These are phyloP conservation scores for Xylaria curta DNA, from an alignment of 495 filamentous ascomycete genomes.

Conservation along the genomic window DNA sequence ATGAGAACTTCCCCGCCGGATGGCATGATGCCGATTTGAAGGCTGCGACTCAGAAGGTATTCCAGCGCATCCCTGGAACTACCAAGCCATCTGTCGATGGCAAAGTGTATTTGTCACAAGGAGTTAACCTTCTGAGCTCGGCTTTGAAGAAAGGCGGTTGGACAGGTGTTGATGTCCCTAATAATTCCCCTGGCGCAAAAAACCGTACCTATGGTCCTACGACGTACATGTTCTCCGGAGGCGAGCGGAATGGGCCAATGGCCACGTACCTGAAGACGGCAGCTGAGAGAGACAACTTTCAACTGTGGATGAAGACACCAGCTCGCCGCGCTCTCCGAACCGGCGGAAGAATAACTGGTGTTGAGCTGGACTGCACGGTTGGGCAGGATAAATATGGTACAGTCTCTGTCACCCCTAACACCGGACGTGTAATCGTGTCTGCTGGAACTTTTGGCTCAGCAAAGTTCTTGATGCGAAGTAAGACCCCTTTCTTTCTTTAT, in stretches of 20 bases:
- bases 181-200: slow-evolving; percentile 66
- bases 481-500: slow-evolving; percentile 8
- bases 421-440: slow-evolving; percentile 71
- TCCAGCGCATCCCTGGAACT: slow-evolving; percentile 74
- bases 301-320: slow-evolving; percentile 69
- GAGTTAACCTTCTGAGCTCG: slow-evolving; percentile 63
- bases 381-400: slow-evolving; percentile 63
- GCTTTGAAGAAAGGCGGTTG: slow-evolving; percentile 66
- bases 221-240: slow-evolving; percentile 71
- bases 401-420: slow-evolving; percentile 60
- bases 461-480: slow-evolving; percentile 65
- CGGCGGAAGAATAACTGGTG: slow-evolving; percentile 66
- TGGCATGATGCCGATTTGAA: slow-evolving; percentile 73
- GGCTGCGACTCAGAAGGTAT: slow-evolving; percentile 66
- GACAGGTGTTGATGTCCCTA: slow-evolving; percentile 65
- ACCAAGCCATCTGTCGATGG: slow-evolving; percentile 71
- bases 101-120: slow-evolving; percentile 69
- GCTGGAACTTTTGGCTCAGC: slow-evolving; percentile 75
- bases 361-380: slow-evolving; percentile 67
- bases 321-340: slow-evolving; percentile 70
- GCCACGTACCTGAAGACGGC: slow-evolving; percentile 76
- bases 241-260: slow-evolving; percentile 72
- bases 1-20: slow-evolving; percentile 74
- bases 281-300: slow-evolving; percentile 68
- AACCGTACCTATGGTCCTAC: slow-evolving; percentile 69